Base-by-base conservation (phyloP, 148 eudicot genomes). In the Limonium bicolor region DNA sequence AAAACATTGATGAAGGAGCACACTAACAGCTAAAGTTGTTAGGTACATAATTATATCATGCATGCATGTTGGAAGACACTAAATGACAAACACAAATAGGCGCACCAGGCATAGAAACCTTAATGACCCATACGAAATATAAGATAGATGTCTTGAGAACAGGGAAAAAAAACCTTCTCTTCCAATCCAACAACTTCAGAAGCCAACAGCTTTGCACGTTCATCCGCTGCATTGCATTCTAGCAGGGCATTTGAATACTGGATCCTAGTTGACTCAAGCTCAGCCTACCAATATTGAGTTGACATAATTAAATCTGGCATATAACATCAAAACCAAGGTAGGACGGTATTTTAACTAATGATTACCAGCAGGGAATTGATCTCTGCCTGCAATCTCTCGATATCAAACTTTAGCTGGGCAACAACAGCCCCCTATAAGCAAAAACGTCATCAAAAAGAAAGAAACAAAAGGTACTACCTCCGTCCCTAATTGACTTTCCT, bases 161-260 rank as follows among this genome's bases (percentile, higher is more conserved):
- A 40, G 11, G 10, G 27, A 43, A 12, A 14, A 43, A 25, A 4
- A 23, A 79, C 99, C 99, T 90, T 90, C 76, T 90, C 99, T 69
- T 90, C 99, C 67, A 90, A 74, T 31, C 66, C 82, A 64, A 90
- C 85, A 63, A 90, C 95, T 71, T 90, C 99, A 61, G 95, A 75
- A 62, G 99, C 99, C 71, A 90, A 64, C 52, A 90, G 74, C 62
- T 76, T 90, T 49, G 94, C 82, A 42, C 99, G 99, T 53, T 90
- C 95, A 69, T 90, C 99, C 51, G 99, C 94, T 29, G 99, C 99
- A 71, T 62, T 78, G 51, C 99, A 90, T 67, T 90, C 99, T 38
- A 90, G 55, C 61, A 72, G 94, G 24, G 76, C 99, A 66, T 85
- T 90, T 61, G 66, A 55, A 60, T 66, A 81, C 68, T 90, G 95